Percentiles rank a stretch among this genome's conserved stretches.
These are phyloP conservation scores for Cytospora schulzeri DNA, from an alignment of 2,329 filamentous ascomycete genomes.

Conservation along the genomic window DNA sequence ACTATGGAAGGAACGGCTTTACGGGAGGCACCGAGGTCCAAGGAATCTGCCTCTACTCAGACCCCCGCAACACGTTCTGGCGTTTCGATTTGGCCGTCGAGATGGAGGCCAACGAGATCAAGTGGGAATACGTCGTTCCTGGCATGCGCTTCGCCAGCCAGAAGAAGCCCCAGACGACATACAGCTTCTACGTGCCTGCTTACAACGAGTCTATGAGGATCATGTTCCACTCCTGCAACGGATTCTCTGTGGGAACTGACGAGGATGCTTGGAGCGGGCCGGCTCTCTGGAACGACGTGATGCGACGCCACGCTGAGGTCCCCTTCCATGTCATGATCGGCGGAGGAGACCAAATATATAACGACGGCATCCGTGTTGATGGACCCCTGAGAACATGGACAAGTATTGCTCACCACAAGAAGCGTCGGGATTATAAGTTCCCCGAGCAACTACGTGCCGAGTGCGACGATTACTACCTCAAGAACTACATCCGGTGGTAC, in stretches of 20 bases:
- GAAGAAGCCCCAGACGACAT: conserved; percentile 57
- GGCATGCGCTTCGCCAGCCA: conserved; percentile 63
- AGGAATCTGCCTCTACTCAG: conserved; percentile 65
- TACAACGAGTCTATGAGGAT: conserved; percentile 88
- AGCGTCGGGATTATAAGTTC: conserved; percentile 79
- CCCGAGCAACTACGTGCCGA: conserved; percentile 76
- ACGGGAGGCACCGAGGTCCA: conserved; percentile 44
- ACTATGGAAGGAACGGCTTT: conserved; percentile 32
- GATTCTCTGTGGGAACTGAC: conserved; percentile 87
- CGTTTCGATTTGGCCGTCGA: conserved; percentile 81
- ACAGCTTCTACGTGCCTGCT: conserved; percentile 83
- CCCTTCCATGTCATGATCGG: conserved; percentile 98
- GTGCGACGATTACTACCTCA: conserved; percentile 87
- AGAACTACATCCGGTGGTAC: conserved; percentile 87
- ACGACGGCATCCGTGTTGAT: conserved; percentile 84
- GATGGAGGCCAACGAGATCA: conserved; percentile 67
- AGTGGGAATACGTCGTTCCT: conserved; percentile 78
- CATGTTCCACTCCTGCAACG: conserved; percentile 98
- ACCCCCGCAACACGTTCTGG: conserved; percentile 82
- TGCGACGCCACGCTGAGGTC: conserved; percentile 74
- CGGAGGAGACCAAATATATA: conserved; percentile 95
- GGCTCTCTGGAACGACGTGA: conserved; percentile 93
- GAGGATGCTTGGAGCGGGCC: conserved; percentile 85
- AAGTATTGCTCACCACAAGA: conserved; percentile 77
- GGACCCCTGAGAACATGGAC: conserved; percentile 85